Evolutionary conservation across 345 rosid species (phyloP), one percentile per base, ranked within the genome.

Genomic region (Luvunga scandens): DNA sequence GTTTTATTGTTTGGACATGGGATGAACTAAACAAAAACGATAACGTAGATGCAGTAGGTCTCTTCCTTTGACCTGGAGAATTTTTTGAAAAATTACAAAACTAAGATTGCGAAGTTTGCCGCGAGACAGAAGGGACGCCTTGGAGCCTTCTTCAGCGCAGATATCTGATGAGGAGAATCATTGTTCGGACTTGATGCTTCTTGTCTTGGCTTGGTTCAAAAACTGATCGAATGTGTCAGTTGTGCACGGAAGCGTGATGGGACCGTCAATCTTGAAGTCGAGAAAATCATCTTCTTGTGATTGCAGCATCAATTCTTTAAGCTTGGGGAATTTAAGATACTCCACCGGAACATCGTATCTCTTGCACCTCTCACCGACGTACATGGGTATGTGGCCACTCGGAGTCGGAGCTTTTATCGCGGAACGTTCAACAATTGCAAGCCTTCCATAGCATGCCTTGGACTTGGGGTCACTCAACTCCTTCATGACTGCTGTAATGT

Each of bases 361-460:
- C 76, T 72, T 57, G 0, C 45, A n/a, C 53, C 36, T 53, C 36
- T 59, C 76, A 57, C 76, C 76, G 9, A 72, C 76, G 33, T 34
- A 59, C n/a, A 72, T 57, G 22, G n/a, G 8, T 2, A 72, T 48
- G 31, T 10, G 24, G 9, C 76, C 66, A 6, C 50, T 72, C 19
- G 33, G 33, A 69, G 22, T 13, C 22, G 9, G 25, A 9, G 70
- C 48, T 3, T 7, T 10, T 2, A 6, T 33, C 48, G 36, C 18
- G 34, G 31, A 25, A 22, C 8, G 36, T 12, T 18, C 22, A 7
- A n/a, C 55, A 42, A 45, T 69, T 4, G 57, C 72, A 24, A 69
- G 3, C 18, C 9, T 69, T 39, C 16, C 9, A 33, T 27, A 25
- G 33, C 22, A 42, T 13, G 9, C 48, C 22, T 14, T 45, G 22